Percentiles rank a stretch among this genome's conserved stretches.
Evolutionary conservation across 129 eudicot genomes (phyloP).

Genomic region (Saussurea involucrata): DNA sequence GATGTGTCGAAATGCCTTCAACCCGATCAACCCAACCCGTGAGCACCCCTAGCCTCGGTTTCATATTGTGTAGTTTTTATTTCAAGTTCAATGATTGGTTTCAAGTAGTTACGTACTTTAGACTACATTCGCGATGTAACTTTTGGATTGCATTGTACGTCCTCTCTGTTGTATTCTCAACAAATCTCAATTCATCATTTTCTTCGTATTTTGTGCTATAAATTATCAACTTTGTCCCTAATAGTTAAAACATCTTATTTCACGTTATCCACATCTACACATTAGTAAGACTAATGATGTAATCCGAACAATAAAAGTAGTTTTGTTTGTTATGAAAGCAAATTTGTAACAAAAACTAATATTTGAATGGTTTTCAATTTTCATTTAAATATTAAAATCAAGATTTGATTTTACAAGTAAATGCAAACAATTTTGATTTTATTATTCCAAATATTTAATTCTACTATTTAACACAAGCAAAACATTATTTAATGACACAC

Average conservation of each 20-base stretch:
- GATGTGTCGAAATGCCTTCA: no score
- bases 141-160: background rate
- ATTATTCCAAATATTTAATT: background rate
- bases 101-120: no score
- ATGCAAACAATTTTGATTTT: background rate
- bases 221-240: background rate
- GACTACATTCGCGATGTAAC: no score
- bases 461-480: conserved; percentile 7
- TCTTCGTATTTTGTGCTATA: background rate
- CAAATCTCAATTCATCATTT: background rate
- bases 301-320: background rate
- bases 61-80: no score
- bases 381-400: background rate
- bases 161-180: background rate
- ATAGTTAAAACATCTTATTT: background rate
- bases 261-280: background rate
- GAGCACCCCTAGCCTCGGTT: no score
- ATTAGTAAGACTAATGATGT: no score
- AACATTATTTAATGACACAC: background rate
- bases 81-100: no score
- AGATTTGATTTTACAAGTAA: background rate
- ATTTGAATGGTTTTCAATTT: background rate
- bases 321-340: background rate
- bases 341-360: background rate
- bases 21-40: no score